phyloP scores from a whole-genome alignment of 441 rosid species.

The Brassica balearica region DNA sequence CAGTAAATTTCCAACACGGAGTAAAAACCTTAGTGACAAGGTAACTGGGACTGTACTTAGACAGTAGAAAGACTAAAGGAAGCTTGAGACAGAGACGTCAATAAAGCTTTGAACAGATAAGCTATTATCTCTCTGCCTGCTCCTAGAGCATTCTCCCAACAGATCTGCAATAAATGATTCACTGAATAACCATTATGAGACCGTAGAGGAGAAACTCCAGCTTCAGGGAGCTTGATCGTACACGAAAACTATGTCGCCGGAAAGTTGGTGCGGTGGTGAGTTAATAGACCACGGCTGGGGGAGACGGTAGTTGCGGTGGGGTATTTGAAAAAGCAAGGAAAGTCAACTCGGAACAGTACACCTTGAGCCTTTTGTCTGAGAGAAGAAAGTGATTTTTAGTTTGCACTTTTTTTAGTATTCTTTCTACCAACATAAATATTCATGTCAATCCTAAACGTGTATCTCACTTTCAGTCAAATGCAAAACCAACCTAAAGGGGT shows the following conservation, averaged over 20 bases:
- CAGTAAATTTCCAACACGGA: not conserved
- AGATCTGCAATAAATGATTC: not conserved
- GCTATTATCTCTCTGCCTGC: not conserved
- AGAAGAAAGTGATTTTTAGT: no score
- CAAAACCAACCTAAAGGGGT: no score
- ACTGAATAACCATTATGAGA: not conserved
- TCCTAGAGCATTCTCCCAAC: constrained; percentile 5
- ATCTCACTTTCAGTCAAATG: no score
- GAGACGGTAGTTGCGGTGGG: not conserved
- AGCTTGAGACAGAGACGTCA: not conserved
- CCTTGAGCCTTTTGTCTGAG: not conserved
- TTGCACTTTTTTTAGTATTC: no score
- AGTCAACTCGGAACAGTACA: not conserved
- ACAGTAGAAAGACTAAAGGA: not conserved
- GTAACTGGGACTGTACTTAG: not conserved
- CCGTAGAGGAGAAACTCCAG: not conserved
- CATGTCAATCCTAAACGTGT: no score
- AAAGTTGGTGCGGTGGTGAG: not conserved
- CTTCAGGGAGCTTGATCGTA: not conserved
- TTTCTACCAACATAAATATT: no score
- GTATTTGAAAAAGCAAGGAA: not conserved
- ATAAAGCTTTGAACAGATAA: not conserved
- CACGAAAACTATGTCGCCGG: not conserved
- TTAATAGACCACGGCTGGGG: not conserved
- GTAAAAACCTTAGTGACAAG: not conserved